A percentile compares a stretch with the other conserved stretches of the same genome.
phyloP scores from a whole-genome alignment of 2,329 filamentous ascomycete species.

The Thelonectria olida region DNA sequence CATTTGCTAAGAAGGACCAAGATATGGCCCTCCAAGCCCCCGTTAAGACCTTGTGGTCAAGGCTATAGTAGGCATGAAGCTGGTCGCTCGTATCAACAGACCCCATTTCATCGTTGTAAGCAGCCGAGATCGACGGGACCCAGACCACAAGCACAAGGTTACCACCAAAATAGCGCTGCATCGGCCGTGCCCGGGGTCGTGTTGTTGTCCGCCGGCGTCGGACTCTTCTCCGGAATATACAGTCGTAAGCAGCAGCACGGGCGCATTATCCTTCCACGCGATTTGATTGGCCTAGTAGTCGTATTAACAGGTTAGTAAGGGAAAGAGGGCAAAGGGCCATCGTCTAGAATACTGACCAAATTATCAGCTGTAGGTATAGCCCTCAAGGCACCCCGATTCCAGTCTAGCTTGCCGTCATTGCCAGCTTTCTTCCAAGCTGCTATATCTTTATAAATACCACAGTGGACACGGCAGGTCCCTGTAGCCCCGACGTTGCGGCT shows the following conservation, averaged over 20 bases:
- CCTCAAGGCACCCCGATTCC: neutral
- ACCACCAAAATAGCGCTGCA: conserved; percentile 21
- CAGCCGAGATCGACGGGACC: conserved; percentile 2
- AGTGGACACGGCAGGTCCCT: conserved; percentile 22
- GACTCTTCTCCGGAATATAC: conserved; percentile 2
- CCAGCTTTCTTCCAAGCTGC: conserved; percentile 6
- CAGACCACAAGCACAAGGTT: conserved; percentile 2
- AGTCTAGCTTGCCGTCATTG: neutral
- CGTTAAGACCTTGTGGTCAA: no score
- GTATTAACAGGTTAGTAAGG: conserved; percentile 13
- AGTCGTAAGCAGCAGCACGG: conserved; percentile 22
- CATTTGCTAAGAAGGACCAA: conserved; percentile 25
- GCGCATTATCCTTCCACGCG: conserved; percentile 28
- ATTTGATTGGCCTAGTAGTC: conserved; percentile 19
- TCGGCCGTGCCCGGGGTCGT: neutral
- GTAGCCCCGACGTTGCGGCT: conserved; percentile 10
- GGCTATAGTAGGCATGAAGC: no score
- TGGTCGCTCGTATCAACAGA: no score
- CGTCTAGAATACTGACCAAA: neutral
- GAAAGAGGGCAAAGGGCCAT: conserved; percentile 1
- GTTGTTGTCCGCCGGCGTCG: neutral
- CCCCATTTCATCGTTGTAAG: conserved; percentile 12
- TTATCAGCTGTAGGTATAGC: conserved; percentile 7
- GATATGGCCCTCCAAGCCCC: conserved; percentile 24
- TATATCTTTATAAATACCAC: conserved; percentile 16